Percentiles rank a stretch among this genome's conserved stretches.
Conservation (phyloP, 176 grass and related monocot genomes). For the Rhynchospora pubera region DNA sequence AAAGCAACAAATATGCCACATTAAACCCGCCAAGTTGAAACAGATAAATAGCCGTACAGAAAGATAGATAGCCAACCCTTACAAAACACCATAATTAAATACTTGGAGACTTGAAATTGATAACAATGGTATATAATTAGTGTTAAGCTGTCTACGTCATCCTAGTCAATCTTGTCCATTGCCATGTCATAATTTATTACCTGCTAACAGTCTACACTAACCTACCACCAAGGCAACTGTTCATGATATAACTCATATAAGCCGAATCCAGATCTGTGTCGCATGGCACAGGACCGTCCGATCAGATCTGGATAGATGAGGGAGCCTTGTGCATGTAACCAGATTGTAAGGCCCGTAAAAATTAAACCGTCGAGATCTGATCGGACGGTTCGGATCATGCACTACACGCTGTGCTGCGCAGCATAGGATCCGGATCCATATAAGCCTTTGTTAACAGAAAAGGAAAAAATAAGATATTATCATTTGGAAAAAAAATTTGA, state of each 20-base stretch:
- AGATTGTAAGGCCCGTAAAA: too few relatives aligned
- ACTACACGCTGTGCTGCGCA: too few relatives aligned
- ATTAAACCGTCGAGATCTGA: too few relatives aligned
- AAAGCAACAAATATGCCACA: neutral
- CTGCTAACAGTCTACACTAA: conserved; percentile 6
- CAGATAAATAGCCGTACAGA: neutral
- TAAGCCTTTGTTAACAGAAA: neutral
- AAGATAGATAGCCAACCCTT: neutral
- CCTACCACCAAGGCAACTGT: neutral
- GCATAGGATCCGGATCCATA: too few relatives aligned
- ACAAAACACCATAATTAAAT: neutral
- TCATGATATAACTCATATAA: neutral
- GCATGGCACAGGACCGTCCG: too few relatives aligned
- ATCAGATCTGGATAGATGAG: too few relatives aligned
- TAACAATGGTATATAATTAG: neutral
- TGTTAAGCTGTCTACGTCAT: conserved; percentile 15
- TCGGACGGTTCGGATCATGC: too few relatives aligned
- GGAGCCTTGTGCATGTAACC: too few relatives aligned
- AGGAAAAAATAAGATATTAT: neutral
- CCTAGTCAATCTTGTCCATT: conserved; percentile 6
- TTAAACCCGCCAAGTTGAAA: neutral
- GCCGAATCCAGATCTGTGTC: too few relatives aligned
- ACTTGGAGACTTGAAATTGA: neutral
- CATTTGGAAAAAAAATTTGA: too few relatives aligned
- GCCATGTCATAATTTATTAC: neutral